Evolutionary conservation across 2,329 filamentous ascomycete species (phyloP), one percentile per base, ranked within the genome.

Genomic region (Diplodia corticola): DNA sequence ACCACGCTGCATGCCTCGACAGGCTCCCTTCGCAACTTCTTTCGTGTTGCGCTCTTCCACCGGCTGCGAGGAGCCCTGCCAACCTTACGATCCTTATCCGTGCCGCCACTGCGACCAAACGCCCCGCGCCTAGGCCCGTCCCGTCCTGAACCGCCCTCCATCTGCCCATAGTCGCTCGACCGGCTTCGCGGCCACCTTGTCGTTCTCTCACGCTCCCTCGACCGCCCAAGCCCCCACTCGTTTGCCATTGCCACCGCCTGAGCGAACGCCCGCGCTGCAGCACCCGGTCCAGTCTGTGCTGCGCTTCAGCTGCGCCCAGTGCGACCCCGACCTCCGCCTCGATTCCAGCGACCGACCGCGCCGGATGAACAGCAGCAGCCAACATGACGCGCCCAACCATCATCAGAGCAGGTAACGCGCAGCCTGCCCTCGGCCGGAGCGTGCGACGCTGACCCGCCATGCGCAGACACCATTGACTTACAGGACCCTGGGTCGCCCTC

Each of bases 391-490:
- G 84, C 70, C 84, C 84, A 71, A 81, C 84, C 66, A 84, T 85
- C 66, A 84, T 86, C 70, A 78, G 84, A 78, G 83, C 83, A 73
- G 84, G 84, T 85, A 44, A 6, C 40, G 78, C 69, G 80, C 66
- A 61, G 59, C 48, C 64, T 46, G 57, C 9, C 5, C 15, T 51
- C 40, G 49, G 49, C 17, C 53, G 30, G 63, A 50, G 33, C 13
- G n/a, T 40, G 28, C 54, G 67, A 67, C 65, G 60, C 72, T 77
- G 71, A 77, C 71, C n/a, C 49, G 63, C 67, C 63, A 49, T 61
- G 55, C 54, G 67, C 79, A 96, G 94, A 98, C 82, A 96, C 94
- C 69, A 91, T 97, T 80, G 95, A 98, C 81, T 88, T 98, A 63
- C 95, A 98, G 85, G 88, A 92, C 80, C 91, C 88, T 75, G 83